Evolutionary conservation across 176 grass and related monocot species (phyloP), one percentile per base, ranked within the genome.

Genomic region (Aegilops bicornis): DNA sequence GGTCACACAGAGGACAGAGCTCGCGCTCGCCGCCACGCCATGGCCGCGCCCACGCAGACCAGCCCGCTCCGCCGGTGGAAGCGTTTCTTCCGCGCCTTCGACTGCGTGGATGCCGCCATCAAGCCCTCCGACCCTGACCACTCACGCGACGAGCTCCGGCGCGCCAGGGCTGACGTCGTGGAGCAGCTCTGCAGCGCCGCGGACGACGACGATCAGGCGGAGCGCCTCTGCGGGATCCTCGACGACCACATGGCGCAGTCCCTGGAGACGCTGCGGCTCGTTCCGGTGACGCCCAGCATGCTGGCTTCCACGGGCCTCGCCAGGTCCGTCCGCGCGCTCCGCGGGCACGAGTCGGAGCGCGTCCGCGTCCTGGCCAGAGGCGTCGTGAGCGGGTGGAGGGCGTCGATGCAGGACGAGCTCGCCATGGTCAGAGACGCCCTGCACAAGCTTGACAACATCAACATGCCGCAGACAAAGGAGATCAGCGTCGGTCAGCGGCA

Each of bases 161-260:
- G 7, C 11, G 7, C 10, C 13, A 80, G 27, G 37, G 37, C 2
- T 3, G 6, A 12, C 7, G 17, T 83, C 35, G 8, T 77, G 15
- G 33, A 59, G 8, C 13, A 6, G 14, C 86, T 88, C 32, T 23
- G 61, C 62, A 4, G 31, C 42, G 4, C n/a, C 16, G 30, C 15
- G 5, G 69, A 65, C 48, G 33, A 71, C 48, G 33, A 71, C 60
- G 70, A 6, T 2, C 14, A 15, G 22, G 86, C 78, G 11, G 79
- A 87, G 86, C 0, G 3, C 22, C 16, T 67, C 16, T 82, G 69
- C 79, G 4, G 1, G 31, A 5, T 76, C n/a, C 79, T 82, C n/a
- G 70, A 87, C 70, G 78, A 22, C 6, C 1, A n/a, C 3, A 87
- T 87, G 85, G 35, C 9, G 9, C 58, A 87, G 69, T 74, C 70